A percentile compares a stretch with the other conserved stretches of the same genome.
Conservation (phyloP, 2,329 filamentous ascomycete species). For the Colletotrichum sp. region DNA sequence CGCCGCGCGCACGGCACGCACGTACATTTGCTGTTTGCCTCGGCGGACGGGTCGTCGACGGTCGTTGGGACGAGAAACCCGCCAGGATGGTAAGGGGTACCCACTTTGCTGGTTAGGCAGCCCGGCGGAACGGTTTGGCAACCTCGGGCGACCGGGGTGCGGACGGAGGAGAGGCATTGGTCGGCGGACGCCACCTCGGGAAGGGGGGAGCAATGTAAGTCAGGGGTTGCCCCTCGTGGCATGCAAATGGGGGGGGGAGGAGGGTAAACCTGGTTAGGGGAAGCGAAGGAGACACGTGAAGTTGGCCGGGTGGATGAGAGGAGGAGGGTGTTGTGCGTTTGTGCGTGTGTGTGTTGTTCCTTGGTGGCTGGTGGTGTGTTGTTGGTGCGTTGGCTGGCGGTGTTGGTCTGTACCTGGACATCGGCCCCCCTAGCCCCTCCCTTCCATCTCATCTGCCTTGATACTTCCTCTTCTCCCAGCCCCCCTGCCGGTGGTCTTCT, state of each 20-base stretch:
- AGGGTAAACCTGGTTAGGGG: not conserved
- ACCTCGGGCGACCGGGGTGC: not conserved
- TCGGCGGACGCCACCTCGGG: not conserved
- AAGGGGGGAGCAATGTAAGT: not conserved
- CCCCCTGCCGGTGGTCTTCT: not conserved
- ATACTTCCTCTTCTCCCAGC: not conserved
- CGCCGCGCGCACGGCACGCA: not conserved
- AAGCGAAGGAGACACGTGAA: not conserved
- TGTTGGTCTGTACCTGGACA: not conserved
- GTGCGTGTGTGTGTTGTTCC: not conserved
- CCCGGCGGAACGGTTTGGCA: not conserved
- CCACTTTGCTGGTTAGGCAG: not conserved
- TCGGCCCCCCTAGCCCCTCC: not conserved
- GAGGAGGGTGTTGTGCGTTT: not conserved
- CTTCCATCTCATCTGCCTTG: not conserved
- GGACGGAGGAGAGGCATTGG: not conserved
- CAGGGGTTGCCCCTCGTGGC: not conserved
- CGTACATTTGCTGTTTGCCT: not conserved
- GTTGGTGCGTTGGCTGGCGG: not conserved
- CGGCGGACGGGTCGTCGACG: not conserved
- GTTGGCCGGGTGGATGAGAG: not conserved
- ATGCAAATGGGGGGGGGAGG: not conserved
- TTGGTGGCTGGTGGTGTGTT: not conserved
- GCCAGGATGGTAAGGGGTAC: not conserved
- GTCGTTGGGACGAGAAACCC: not conserved